These are phyloP conservation scores for Grammothele lineata DNA, from an alignment of 768 basidiomycete genomes.

Conservation along the genomic window DNA sequence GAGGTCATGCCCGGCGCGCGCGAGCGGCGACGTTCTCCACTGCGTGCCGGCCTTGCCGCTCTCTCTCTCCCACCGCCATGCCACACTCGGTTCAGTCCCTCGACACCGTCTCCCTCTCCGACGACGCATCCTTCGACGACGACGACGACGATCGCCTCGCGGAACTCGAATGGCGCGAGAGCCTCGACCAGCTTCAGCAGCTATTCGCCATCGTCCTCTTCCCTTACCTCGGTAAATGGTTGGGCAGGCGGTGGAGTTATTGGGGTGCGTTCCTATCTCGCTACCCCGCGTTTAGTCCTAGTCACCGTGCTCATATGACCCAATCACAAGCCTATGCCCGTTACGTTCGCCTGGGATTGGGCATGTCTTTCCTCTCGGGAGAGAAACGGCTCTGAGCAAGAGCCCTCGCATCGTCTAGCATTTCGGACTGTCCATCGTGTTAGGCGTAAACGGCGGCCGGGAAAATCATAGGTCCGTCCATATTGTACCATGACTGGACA, in stretches of 20 bases:
- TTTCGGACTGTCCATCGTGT: no score
- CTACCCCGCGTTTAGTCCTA: no score
- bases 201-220: conserved; percentile 76
- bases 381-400: no score
- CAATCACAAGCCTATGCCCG: conserved; percentile 57
- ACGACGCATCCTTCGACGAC: conserved; percentile 46
- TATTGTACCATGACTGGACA: no score
- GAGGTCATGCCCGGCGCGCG: conserved; percentile 6
- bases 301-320: conserved; percentile 8
- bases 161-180: conserved; percentile 93
- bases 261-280: conserved; percentile 56
- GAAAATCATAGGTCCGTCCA: no score
- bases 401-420: no score
- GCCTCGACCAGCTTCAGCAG: conserved; percentile 77
- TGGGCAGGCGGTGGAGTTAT: conserved; percentile 82
- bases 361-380: conserved; percentile 61
- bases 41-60: neutral
- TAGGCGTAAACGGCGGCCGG: no score
- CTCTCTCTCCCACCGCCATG: conserved; percentile 36
- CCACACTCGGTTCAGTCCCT: conserved; percentile 57
- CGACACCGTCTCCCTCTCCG: conserved; percentile 49
- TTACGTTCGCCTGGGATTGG: conserved; percentile 60
- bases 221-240: conserved; percentile 84
- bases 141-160: conserved; percentile 71
- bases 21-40: neutral